Base-by-base conservation (phyloP, 2,329 filamentous ascomycete species). In the Colletotrichum sp. region DNA sequence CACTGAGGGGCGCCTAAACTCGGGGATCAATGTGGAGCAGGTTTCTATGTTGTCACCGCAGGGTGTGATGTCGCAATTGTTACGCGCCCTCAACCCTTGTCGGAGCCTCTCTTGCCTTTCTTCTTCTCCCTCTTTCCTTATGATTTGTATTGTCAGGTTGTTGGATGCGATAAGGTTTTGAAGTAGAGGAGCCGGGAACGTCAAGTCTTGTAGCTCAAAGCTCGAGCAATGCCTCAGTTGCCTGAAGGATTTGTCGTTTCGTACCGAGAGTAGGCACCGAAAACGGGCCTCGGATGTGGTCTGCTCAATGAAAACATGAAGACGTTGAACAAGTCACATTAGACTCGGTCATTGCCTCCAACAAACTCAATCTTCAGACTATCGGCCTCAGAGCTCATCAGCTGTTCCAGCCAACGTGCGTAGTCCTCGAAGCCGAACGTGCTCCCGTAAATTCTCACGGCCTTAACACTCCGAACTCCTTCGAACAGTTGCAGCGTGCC, bases 381-480 rank as follows among this genome's bases (percentile, higher is more conserved):
- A 28, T 58, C 72, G 64, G 18, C 79, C 68, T 28, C 27, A 25
- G 25, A 70, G 80, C 77, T 83, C 85, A 88, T 87, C 65, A 80
- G 77, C 5, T 65, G 65, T 77, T 82, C 81, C 28, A 89, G 80
- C 86, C 87, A 88, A 10, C 70, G 71, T 6, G 85, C 79, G 71
- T 89, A 88, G n/a, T 81, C 81, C 72, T 86, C 84, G 61, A 87
- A 86, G 48, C 86, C 86, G 4, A 80, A 83, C 13, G 82, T 82
- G 79, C 84, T 85, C 18, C 87, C 87, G 0, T 75, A 74, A 58
- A 89, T 79, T 8, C 74, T 76, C 8, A 85, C 85, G 15, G 77
- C 75, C 62, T 82, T 79, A 28, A 88, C 84, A 34, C 85, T 86
- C 27, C 87, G 77, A 32, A 89, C 84, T 8, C 80, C 83, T 80